Base-by-base conservation (phyloP, 352 stramenopile species). In the Phytopythium litorale region DNA sequence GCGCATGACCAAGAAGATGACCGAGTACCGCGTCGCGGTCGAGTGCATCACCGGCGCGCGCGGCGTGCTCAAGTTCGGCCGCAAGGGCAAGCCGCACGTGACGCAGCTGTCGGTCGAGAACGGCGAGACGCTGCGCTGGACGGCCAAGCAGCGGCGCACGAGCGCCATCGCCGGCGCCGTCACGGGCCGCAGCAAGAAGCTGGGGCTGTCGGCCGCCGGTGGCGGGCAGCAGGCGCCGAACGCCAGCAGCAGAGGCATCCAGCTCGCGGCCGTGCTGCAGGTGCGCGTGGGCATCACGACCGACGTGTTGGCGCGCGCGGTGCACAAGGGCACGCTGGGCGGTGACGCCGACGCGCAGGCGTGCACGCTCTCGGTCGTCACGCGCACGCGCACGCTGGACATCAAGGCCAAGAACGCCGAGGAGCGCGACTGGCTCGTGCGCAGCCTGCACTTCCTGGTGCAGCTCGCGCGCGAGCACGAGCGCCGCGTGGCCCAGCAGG, bases 301-400 rank as follows among this genome's bases (percentile, higher is more conserved):
- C 1, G 86, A 88, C 37, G 84, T 94, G 19, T 45, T 94, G 40
- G 63, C 71, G 3, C 75, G 83, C 9, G 86, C 86, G 3, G 51
- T 91, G 5, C 76, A 94, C 62, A 91, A 92, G 63, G 80, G 79
- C 28, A 89, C 81, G 28, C 60, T 91, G 4, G 55, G 56, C 37
- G 59, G 84, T 8, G 70, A 81, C 38, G 79, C 91, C 43, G 69
- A 81, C 28, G 72, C 92, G 50, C 67, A 77, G 35, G 78, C 79
- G n/a, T 94, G 79, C 65, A 91, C 84, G 28, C 70, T 94, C 28
- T 94, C 86, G 15, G 73, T 94, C 16, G 68, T 94, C 33, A 92
- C 86, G 5, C 62, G 65, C 35, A 90, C 79, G 32, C 81, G 86
- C 21, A 92, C 83, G 30, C 75, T 94, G 11, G 86, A 94, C 60